Evolutionary conservation across 768 basidiomycete genomes (phyloP).

Genomic region (Leucocoprinus birnbaumii): DNA sequence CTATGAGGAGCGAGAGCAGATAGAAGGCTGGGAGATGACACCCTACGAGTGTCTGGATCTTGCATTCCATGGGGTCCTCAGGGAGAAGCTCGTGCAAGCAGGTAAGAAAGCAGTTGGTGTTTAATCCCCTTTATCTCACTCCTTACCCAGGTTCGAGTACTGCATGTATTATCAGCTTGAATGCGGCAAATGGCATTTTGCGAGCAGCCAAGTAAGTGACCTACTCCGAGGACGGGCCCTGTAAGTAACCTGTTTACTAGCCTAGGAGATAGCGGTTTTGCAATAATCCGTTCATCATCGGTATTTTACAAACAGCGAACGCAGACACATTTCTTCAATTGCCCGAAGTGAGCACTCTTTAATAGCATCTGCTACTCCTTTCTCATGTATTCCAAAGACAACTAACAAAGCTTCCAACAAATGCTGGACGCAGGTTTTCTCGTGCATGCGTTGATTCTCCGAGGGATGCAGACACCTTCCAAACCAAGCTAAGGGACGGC

Average conservation of each 20-base stretch:
- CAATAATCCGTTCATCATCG: conserved; percentile 65
- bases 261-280: conserved; percentile 78
- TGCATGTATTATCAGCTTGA: conserved; percentile 72
- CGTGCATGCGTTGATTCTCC: conserved; percentile 54
- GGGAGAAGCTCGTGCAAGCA: conserved; percentile 65
- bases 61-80: conserved; percentile 68
- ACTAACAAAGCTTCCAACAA: conserved; percentile 50
- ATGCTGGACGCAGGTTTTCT: conserved; percentile 36
- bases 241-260: conserved; percentile 30
- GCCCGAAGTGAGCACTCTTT: conserved; percentile 40
- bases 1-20: conserved; percentile 59
- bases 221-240: conserved; percentile 1
- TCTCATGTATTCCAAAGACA: conserved; percentile 32
- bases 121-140: neutral
- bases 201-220: conserved; percentile 71
- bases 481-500: conserved; percentile 44
- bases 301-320: conserved; percentile 51
- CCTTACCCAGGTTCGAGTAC: conserved; percentile 74
- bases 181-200: conserved; percentile 69
- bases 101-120: conserved; percentile 36
- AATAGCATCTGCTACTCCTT: neutral
- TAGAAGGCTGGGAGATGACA: conserved; percentile 77
- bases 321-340: conserved; percentile 57
- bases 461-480: conserved; percentile 41
- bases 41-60: conserved; percentile 69